A percentile compares a stretch with the other conserved stretches of the same genome.
Conservation (phyloP, 306 rosid species). For the Prosopis cineraria region DNA sequence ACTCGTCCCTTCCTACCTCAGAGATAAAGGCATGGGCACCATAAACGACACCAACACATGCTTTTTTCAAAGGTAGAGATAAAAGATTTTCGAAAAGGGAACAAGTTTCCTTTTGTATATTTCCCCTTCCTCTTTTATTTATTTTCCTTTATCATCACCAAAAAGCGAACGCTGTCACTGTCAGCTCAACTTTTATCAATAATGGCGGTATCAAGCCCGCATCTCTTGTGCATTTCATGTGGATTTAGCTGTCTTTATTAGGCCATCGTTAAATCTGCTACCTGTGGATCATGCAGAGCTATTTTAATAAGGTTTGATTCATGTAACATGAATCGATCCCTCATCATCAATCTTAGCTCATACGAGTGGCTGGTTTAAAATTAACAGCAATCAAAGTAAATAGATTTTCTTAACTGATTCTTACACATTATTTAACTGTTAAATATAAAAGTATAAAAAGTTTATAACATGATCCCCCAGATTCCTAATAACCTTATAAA, state of each 20-base stretch:
- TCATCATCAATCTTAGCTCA: conserved; percentile 1
- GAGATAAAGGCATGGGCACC: conserved; percentile 39
- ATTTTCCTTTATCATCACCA: conserved; percentile 29
- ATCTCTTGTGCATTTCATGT: conserved; percentile 27
- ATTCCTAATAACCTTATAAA: not conserved
- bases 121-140: not conserved
- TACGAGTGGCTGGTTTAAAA: not conserved
- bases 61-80: conserved; percentile 46
- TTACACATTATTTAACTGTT: not conserved
- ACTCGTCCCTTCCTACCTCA: conserved; percentile 32
- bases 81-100: conserved; percentile 33
- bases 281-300: conserved; percentile 27
- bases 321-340: not conserved
- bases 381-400: not conserved
- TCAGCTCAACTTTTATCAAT: conserved; percentile 40
- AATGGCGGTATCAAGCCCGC: conserved; percentile 27
- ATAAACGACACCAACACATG: conserved; percentile 38
- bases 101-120: conserved; percentile 16
- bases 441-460: not conserved
- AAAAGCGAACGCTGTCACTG: conserved; percentile 19
- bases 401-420: not conserved
- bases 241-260: conserved; percentile 27
- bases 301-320: not conserved
- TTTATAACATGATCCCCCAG: not conserved
- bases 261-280: conserved; percentile 20